A percentile compares a stretch with the other conserved stretches of the same genome.
Conservation (phyloP, 106 monocot genomes). For the Phalaenopsis aphrodite region DNA sequence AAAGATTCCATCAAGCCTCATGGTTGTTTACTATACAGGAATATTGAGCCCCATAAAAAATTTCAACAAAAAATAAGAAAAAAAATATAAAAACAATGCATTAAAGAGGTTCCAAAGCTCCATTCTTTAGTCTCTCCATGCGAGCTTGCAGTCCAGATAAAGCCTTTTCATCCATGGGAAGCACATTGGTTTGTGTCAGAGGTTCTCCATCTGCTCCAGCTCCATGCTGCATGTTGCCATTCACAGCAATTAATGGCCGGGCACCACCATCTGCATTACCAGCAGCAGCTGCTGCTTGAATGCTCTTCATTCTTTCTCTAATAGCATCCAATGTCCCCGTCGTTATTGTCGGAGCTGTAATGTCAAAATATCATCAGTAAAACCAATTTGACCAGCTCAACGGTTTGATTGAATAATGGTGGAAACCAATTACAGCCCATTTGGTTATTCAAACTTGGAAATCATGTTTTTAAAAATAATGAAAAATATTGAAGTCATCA, state of each 20-base stretch:
- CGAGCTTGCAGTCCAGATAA: constrained; percentile 91
- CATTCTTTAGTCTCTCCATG: constrained; percentile 96
- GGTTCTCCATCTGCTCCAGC: constrained; percentile 20
- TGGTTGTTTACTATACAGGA: background rate
- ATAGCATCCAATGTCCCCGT: constrained; percentile 75
- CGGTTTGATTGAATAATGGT: too few relatives aligned
- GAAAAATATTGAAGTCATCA: too few relatives aligned
- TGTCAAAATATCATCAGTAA: background rate
- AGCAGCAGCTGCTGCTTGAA: constrained; percentile 82
- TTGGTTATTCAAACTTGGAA: too few relatives aligned
- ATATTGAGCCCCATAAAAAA: background rate
- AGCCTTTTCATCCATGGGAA: constrained; percentile 92
- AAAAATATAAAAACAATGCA: background rate
- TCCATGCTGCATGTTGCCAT: constrained; percentile 41
- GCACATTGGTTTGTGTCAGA: constrained; percentile 22
- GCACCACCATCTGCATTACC: constrained; percentile 41
- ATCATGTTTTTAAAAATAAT: too few relatives aligned
- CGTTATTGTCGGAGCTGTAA: constrained; percentile 41
- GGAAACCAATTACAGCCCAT: too few relatives aligned
- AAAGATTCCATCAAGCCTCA: background rate
- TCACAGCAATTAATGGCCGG: constrained; percentile 35
- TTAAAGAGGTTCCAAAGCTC: constrained; percentile 68
- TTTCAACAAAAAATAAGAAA: background rate
- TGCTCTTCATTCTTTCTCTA: constrained; percentile 93
- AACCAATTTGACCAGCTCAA: too few relatives aligned